These are phyloP conservation scores for Acacia acuminata DNA, from an alignment of 306 rosid species.

Conservation along the genomic window DNA sequence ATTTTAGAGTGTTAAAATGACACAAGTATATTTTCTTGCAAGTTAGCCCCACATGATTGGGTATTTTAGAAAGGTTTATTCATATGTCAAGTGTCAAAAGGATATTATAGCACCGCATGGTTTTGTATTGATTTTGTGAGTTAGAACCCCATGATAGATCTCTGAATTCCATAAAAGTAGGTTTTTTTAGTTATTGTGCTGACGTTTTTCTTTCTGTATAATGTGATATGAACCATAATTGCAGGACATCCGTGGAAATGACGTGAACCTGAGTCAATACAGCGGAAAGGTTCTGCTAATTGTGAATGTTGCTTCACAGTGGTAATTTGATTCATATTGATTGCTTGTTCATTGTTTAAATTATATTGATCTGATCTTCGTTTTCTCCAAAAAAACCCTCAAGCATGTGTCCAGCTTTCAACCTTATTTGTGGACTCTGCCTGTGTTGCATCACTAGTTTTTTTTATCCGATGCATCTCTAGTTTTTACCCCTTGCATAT, in stretches of 20 bases:
- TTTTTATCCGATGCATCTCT: not conserved
- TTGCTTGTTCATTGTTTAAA: not conserved
- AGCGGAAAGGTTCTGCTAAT: slow-evolving; percentile 71
- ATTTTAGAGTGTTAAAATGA: not conserved
- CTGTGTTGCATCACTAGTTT: not conserved
- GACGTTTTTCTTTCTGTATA: not conserved
- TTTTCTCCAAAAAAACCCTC: not conserved
- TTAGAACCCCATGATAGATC: not conserved
- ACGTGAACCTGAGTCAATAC: slow-evolving; percentile 68
- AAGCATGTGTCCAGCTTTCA: not conserved
- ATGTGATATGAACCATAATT: slow-evolving; percentile 34
- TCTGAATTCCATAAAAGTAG: not conserved
- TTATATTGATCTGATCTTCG: not conserved
- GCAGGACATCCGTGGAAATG: slow-evolving; percentile 82
- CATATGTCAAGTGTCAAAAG: not conserved
- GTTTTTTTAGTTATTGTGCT: not conserved
- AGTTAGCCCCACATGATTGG: not conserved
- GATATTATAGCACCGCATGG: not conserved
- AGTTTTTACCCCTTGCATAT: not conserved
- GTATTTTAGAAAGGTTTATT: not conserved
- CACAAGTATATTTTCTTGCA: not conserved
- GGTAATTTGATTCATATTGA: slow-evolving; percentile 42
- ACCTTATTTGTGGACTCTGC: not conserved
- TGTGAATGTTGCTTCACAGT: slow-evolving; percentile 91
- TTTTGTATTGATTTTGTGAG: not conserved